A percentile compares a stretch with the other conserved stretches of the same genome.
Evolutionary conservation across 768 basidiomycete species (phyloP).

Genomic region (Mycena metata): DNA sequence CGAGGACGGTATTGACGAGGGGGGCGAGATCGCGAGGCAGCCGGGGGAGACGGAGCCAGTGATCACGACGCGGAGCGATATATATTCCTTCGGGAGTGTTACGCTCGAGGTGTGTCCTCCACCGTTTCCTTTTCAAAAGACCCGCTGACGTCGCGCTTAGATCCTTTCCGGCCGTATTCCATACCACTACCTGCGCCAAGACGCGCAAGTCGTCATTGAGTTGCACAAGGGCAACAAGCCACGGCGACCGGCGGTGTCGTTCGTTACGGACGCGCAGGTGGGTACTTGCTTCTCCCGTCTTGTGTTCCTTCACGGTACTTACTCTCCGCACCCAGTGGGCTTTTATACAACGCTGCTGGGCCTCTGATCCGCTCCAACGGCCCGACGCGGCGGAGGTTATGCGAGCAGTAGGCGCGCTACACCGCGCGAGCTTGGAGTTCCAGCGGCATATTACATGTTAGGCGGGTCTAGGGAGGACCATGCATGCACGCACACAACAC

Average conservation of each 20-base stretch:
- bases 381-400: conserved; percentile 48
- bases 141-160: conserved; percentile 35
- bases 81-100: conserved; percentile 63
- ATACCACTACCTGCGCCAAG: conserved; percentile 54
- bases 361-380: conserved; percentile 46
- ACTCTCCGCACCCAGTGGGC: conserved; percentile 45
- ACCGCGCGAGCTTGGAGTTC: conserved; percentile 41
- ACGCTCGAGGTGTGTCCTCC: conserved; percentile 52
- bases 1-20: too few relatives aligned
- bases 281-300: too few relatives aligned
- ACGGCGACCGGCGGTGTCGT: conserved; percentile 52
- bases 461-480: too few relatives aligned
- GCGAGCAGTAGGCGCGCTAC: conserved; percentile 35
- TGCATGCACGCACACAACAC: too few relatives aligned
- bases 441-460: conserved; percentile 39
- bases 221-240: conserved; percentile 57
- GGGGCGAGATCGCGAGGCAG: too few relatives aligned
- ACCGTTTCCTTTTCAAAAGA: not conserved
- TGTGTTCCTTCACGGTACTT: too few relatives aligned
- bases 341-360: conserved; percentile 59
- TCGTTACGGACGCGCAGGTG: conserved; percentile 50
- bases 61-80: conserved; percentile 54
- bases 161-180: conserved; percentile 58
- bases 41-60: conserved; percentile 21
- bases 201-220: conserved; percentile 59